phyloP scores from a whole-genome alignment of 208 protist species.

The Trypanosoma boissoni region DNA sequence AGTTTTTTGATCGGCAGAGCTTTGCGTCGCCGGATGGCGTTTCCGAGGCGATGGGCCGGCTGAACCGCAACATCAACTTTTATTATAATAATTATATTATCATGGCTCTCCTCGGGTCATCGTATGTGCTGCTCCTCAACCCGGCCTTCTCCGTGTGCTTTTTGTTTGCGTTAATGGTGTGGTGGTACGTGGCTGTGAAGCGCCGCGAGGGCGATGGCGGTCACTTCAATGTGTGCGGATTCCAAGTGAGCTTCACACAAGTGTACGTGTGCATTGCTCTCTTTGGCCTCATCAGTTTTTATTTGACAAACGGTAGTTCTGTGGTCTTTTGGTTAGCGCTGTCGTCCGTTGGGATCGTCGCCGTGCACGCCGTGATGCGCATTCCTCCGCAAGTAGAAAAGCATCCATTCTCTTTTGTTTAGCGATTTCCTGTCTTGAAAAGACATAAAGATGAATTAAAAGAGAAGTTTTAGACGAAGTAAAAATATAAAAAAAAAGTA shows the following conservation, averaged over 20 bases:
- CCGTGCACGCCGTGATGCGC: constrained; percentile 55
- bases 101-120: constrained; percentile 66
- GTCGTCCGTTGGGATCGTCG: constrained; percentile 59
- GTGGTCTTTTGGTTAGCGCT: constrained; percentile 83
- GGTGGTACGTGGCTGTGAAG: constrained; percentile 45
- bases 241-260: constrained; percentile 46
- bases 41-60: constrained; percentile 53
- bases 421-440: constrained; percentile 5
- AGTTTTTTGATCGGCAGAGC: constrained; percentile 77
- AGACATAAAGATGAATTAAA: not conserved
- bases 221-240: constrained; percentile 26
- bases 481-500: not conserved
- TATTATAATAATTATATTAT: constrained; percentile 91
- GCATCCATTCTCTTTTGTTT: constrained; percentile 53
- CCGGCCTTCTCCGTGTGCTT: constrained; percentile 67
- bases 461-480: not conserved
- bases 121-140: constrained; percentile 81
- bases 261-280: constrained; percentile 60
- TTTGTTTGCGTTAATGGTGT: constrained; percentile 33
- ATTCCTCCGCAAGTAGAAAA: constrained; percentile 43
- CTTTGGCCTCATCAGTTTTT: constrained; percentile 68
- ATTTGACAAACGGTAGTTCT: constrained; percentile 70
- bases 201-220: constrained; percentile 20
- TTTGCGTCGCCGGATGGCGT: constrained; percentile 51
- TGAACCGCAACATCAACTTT: constrained; percentile 73